These are phyloP conservation scores for Cladosporium sp. DNA, from an alignment of 2,329 filamentous ascomycete genomes.

Conservation along the genomic window DNA sequence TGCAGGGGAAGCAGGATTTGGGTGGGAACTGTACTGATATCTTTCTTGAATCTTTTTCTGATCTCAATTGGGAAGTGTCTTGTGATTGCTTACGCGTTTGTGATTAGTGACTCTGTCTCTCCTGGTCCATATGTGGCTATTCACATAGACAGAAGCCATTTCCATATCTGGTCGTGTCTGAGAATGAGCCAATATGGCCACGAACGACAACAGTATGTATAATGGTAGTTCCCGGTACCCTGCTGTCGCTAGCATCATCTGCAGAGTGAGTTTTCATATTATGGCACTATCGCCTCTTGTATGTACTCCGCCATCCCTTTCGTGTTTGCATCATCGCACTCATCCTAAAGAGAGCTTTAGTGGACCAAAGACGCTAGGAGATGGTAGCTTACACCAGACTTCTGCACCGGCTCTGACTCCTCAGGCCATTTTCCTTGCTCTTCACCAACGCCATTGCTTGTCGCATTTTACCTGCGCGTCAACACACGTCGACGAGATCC, in stretches of 20 bases:
- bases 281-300: background rate
- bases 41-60: slow-evolving; percentile 2
- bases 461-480: background rate
- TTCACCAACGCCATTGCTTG: background rate
- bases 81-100: background rate
- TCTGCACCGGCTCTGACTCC: background rate
- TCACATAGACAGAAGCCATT: background rate
- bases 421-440: background rate
- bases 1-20: background rate
- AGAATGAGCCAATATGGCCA: background rate
- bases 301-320: background rate
- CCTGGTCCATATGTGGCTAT: background rate
- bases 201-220: background rate
- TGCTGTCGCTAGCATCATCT: background rate
- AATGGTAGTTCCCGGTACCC: background rate
- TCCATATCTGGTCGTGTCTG: background rate
- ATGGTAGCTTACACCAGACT: background rate
- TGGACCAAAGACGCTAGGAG: background rate
- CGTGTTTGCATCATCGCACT: background rate
- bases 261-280: background rate
- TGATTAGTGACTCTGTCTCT: background rate
- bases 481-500: background rate
- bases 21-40: slow-evolving; percentile 9
- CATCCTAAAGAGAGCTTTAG: background rate
- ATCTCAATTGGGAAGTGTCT: background rate